Conservation (phyloP, 768 basidiomycete genomes). For the Clathrus columnatus region DNA sequence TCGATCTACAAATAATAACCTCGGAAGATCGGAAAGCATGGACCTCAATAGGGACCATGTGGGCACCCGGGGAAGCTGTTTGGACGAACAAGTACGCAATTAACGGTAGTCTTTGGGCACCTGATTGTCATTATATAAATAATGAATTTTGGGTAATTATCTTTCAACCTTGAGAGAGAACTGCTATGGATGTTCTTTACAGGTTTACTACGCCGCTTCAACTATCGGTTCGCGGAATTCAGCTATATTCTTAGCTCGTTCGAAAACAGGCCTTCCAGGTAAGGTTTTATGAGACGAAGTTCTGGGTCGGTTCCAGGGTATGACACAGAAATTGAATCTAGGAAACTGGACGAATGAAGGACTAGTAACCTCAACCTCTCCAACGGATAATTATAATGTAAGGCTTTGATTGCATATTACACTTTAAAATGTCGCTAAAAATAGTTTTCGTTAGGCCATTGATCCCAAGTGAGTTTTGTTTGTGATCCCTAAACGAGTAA, state of each 20-base stretch:
- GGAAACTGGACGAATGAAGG: constrained; percentile 35
- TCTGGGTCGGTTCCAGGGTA: background rate
- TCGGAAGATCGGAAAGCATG: constrained; percentile 40
- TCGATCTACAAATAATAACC: constrained; percentile 41
- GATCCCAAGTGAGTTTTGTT: constrained; percentile 45
- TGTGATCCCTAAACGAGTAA: background rate
- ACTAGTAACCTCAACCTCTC: constrained; percentile 36
- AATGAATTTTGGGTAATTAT: constrained; percentile 19
- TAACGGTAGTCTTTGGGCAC: constrained; percentile 33
- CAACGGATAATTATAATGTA: constrained; percentile 33
- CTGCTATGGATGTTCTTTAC: background rate
- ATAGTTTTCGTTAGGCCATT: constrained; percentile 33
- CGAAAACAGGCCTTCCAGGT: constrained; percentile 31
- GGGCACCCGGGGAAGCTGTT: constrained; percentile 37
- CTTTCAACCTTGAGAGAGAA: no score
- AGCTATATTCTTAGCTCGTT: constrained; percentile 47
- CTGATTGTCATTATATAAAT: constrained; percentile 24
- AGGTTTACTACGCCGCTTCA: constrained; percentile 50
- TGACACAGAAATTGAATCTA: background rate
- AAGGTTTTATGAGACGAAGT: background rate
- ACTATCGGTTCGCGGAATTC: constrained; percentile 46
- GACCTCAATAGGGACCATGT: constrained; percentile 38
- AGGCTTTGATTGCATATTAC: constrained; percentile 10
- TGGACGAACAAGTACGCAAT: constrained; percentile 43
- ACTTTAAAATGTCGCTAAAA: background rate